Conservation (phyloP, 371 early-diverging fungal species). For the Syncephalastrum contaminatum region DNA sequence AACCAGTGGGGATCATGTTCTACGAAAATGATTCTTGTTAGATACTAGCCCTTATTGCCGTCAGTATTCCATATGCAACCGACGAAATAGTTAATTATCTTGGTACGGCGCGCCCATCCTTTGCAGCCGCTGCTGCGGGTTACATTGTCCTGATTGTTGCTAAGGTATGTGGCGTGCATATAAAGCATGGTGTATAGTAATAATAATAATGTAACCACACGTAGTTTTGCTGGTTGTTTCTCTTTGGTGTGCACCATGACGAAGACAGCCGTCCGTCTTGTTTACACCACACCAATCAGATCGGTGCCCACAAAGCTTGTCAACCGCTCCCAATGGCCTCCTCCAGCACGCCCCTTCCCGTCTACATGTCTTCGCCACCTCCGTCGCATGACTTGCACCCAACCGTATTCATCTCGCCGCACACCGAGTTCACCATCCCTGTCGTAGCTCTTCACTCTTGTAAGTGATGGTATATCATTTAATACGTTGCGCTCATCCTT, state of each 20-base stretch:
- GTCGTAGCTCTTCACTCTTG: conserved; percentile 44
- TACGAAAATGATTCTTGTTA: conserved; percentile 1
- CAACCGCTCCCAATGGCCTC: conserved; percentile 6
- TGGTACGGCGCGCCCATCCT: conserved; percentile 10
- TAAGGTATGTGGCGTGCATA: conserved; percentile 19
- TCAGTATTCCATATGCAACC: conserved; percentile 33
- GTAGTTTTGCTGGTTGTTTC: conserved; percentile 37
- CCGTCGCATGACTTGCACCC: conserved; percentile 10
- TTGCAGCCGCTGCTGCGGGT: conserved; percentile 26
- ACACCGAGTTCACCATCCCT: conserved; percentile 34
- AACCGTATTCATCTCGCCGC: conserved; percentile 32
- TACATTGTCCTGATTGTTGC: conserved; percentile 32
- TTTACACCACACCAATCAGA: not conserved
- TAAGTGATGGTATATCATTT: conserved; percentile 18
- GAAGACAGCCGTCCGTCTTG: conserved; percentile 7
- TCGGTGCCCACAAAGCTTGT: not conserved
- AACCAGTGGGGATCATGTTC: too few species aligned
- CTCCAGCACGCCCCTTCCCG: conserved; percentile 1
- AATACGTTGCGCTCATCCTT: not conserved
- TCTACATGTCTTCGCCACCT: conserved; percentile 8
- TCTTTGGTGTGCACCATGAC: conserved; percentile 33
- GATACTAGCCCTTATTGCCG: conserved; percentile 31
- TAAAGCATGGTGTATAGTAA: not conserved
- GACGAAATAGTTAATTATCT: conserved; percentile 28
- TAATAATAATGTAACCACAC: not conserved